A percentile compares a stretch with the other conserved stretches of the same genome.
Conservation (phyloP, 176 grass and related monocot species). For the Zoysia japonica region DNA sequence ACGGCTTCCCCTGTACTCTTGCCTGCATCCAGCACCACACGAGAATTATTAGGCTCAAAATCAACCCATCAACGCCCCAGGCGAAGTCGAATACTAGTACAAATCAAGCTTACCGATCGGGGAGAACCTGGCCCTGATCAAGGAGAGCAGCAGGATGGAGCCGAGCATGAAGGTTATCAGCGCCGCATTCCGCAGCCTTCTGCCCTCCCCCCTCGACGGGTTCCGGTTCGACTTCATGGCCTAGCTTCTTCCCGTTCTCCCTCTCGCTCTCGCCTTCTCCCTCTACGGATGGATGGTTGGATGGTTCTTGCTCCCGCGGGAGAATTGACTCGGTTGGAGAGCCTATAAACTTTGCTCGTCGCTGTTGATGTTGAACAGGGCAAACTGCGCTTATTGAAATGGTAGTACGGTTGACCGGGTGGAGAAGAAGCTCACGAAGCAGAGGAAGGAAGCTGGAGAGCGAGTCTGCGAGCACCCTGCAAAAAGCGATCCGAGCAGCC, state of each 20-base stretch:
- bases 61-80: no score
- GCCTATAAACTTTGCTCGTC: constrained; percentile 4
- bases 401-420: constrained; percentile 41
- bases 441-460: not conserved
- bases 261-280: not conserved
- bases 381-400: constrained; percentile 26
- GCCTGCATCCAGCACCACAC: constrained; percentile 39
- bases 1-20: constrained; percentile 39
- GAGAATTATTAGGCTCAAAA: not conserved
- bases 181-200: constrained; percentile 58
- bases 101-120: constrained; percentile 36
- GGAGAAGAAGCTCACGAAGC: constrained; percentile 17
- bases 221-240: constrained; percentile 64
- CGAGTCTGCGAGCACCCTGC: not conserved
- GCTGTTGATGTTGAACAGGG: constrained; percentile 9
- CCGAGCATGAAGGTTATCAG: constrained; percentile 68
- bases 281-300: not conserved
- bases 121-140: constrained; percentile 59
- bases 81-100: no score
- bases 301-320: not conserved
- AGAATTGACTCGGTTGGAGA: not conserved
- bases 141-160: constrained; percentile 59
- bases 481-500: not conserved
- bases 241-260: not conserved
- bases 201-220: constrained; percentile 46